A percentile compares a stretch with the other conserved stretches of the same genome.
These are phyloP conservation scores for Mycena chlorophos DNA, from an alignment of 768 basidiomycete species.

Conservation along the genomic window DNA sequence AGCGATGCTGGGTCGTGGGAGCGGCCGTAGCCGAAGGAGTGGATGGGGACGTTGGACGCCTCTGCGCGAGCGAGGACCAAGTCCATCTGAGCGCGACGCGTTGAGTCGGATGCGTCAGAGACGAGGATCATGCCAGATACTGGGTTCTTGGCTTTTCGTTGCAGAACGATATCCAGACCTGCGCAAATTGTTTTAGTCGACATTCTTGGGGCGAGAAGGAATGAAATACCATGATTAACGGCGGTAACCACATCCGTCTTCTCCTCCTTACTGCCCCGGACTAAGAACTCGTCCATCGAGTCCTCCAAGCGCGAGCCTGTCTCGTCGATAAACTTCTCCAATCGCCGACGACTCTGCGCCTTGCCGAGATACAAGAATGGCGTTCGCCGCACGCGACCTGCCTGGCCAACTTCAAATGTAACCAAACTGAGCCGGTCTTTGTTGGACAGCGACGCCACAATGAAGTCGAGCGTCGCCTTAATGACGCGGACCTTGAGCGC, in stretches of 20 bases:
- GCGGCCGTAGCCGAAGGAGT: conserved; percentile 95
- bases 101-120: conserved; percentile 89
- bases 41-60: conserved; percentile 94
- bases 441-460: conserved; percentile 71
- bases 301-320: conserved; percentile 50
- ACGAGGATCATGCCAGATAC: conserved; percentile 90
- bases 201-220: not conserved
- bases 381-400: conserved; percentile 86
- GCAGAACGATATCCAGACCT: conserved; percentile 92
- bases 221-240: conserved; percentile 81
- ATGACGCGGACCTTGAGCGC: conserved; percentile 88
- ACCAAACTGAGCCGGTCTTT: conserved; percentile 87
- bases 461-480: conserved; percentile 83
- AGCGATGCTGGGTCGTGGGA: conserved; percentile 96
- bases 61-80: conserved; percentile 95
- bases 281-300: conserved; percentile 52
- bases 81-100: conserved; percentile 96
- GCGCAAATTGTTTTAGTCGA: conserved; percentile 11
- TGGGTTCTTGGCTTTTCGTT: conserved; percentile 89
- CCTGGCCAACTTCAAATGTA: conserved; percentile 86
- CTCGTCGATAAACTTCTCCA: conserved; percentile 79
- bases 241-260: conserved; percentile 97
- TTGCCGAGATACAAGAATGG: conserved; percentile 82
- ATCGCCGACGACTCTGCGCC: conserved; percentile 63
- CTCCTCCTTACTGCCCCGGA: conserved; percentile 81